A percentile compares a stretch with the other conserved stretches of the same genome.
Evolutionary conservation across 306 rosid genomes (phyloP).

Genomic region (Cicer chorassanicum): DNA sequence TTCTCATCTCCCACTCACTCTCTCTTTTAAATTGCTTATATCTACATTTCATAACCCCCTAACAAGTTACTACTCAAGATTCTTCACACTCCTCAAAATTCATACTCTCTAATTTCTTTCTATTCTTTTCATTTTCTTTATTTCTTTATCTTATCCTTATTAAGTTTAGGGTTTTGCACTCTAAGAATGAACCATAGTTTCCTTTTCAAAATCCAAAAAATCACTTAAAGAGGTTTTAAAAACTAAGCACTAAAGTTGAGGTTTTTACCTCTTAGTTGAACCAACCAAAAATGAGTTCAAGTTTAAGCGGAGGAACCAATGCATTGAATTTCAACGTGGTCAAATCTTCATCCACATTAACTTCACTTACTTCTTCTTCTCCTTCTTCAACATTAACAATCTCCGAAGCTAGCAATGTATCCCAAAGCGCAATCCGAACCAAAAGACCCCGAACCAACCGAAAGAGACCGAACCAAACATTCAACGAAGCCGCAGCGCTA

Average conservation of each 20-base stretch:
- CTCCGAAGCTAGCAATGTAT: slow-evolving; percentile 57
- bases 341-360: slow-evolving; percentile 60
- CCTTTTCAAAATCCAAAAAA: background rate
- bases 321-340: slow-evolving; percentile 65
- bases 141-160: too few relatives aligned
- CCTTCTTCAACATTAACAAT: slow-evolving; percentile 65
- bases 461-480: slow-evolving; percentile 83
- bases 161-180: background rate
- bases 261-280: background rate
- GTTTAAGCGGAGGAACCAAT: slow-evolving; percentile 65
- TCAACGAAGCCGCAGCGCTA: slow-evolving; percentile 72
- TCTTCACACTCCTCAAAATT: too few relatives aligned
- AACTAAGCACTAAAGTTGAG: background rate
- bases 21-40: background rate
- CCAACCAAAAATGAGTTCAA: slow-evolving; percentile 60
- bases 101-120: too few relatives aligned
- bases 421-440: slow-evolving; percentile 54
- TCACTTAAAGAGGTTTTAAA: background rate
- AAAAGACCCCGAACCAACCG: slow-evolving; percentile 73
- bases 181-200: background rate
- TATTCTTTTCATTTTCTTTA: too few relatives aligned
- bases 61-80: background rate
- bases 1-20: slow-evolving; percentile 46
- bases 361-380: slow-evolving; percentile 54
- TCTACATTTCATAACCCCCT: background rate